Conservation (phyloP, 768 basidiomycete genomes). For the Lentinula sp. region DNA sequence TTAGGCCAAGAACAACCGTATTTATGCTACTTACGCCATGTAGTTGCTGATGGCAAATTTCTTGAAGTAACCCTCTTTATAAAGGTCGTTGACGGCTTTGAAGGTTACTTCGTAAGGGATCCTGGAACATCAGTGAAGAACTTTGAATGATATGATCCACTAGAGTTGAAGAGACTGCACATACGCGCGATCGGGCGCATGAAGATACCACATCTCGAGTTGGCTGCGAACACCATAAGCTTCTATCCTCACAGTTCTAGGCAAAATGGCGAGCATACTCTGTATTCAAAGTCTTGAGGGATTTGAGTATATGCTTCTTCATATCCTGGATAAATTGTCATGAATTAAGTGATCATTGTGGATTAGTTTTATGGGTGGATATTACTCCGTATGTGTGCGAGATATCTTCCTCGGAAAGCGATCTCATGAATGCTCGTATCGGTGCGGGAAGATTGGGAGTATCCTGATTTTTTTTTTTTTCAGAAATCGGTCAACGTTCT, state of each 20-base stretch:
- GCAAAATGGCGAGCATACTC: conserved; percentile 29
- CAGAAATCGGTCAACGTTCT: not conserved
- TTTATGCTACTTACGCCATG: conserved; percentile 28
- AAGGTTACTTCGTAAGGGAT: conserved; percentile 53
- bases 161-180: not conserved
- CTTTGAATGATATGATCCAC: not conserved
- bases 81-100: conserved; percentile 45
- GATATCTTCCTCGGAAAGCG: not conserved
- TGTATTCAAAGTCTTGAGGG: conserved; percentile 37
- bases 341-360: not conserved
- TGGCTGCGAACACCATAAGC: conserved; percentile 26
- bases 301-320: conserved; percentile 15
- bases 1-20: not conserved
- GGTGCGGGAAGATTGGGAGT: not conserved
- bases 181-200: conserved; percentile 42
- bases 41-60: conserved; percentile 60
- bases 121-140: conserved; percentile 13
- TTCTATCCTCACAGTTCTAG: not conserved
- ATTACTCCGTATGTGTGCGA: not conserved
- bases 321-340: not conserved
- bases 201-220: conserved; percentile 49
- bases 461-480: not conserved
- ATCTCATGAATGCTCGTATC: not conserved
- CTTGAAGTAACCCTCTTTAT: conserved; percentile 54
- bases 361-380: not conserved